Evolutionary conservation across 2,329 filamentous ascomycete species (phyloP), one percentile per base, ranked within the genome.

Genomic region (Cordyceps fumosorosea): DNA sequence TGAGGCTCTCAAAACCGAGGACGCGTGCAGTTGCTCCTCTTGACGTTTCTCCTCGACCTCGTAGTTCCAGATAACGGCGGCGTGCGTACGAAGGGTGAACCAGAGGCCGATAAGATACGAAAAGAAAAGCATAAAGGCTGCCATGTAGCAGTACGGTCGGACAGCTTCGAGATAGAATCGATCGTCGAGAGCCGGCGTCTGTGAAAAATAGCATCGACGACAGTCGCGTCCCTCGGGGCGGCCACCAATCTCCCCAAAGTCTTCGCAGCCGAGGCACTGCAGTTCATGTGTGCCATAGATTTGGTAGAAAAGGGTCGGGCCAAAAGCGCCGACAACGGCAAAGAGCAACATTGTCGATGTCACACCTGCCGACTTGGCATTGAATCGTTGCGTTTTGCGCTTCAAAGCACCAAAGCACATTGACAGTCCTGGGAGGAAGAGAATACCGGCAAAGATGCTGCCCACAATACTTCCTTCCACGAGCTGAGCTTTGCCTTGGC

Each of bases 331-430:
- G 68, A 99, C 95, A 45, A 96, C 90, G 26, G 95, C 93, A 72
- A 99, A 99, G 11, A 99, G 81, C 62, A 99, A 78, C 95, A 99
- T 99, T 0, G 95, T 99, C 2, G 93, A 97, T 0, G 93, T 98
- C 40, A 98, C 95, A 72, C 95, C 92, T 34, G 95, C 95, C 40
- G 93, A 98, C 70, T 89, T 91, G 65, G 95, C 93, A 72, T 99
- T 99, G 82, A 99, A 99, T 48, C 95, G 88, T 73, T 99, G 95
- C 1, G 95, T 99, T 78, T 99, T 99, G 69, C 96, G 88, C 78
- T 96, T 96, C 71, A 99, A 88, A 20, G 96, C 96, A 51, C 95
- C 95, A 71, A 97, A 99, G 75, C 95, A 99, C 95, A 99, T 99
- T 63, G 93, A 98, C 40, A 99, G 74, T 1, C 95, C 95, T 0